A percentile compares a stretch with the other conserved stretches of the same genome.
phyloP scores from a whole-genome alignment of 2,329 filamentous ascomycete genomes.

The Aspergillus hortae region DNA sequence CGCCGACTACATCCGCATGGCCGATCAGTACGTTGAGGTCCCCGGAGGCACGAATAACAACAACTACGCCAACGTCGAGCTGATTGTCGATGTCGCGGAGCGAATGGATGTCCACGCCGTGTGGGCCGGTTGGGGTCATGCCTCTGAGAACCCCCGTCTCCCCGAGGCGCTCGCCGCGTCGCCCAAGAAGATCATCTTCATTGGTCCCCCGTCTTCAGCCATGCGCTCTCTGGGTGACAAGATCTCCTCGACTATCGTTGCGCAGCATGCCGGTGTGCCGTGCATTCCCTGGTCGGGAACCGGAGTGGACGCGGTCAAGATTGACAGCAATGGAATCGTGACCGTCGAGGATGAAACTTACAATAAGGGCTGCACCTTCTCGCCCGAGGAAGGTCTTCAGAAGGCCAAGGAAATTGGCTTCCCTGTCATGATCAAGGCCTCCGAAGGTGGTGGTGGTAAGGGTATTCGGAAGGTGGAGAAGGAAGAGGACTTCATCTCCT shows the following conservation, averaged over 20 bases:
- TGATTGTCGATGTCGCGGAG: slow-evolving; percentile 98
- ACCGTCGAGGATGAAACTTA: slow-evolving; percentile 86
- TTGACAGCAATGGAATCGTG: slow-evolving; percentile 82
- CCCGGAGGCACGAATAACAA: slow-evolving; percentile 99
- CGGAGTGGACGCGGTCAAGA: slow-evolving; percentile 74
- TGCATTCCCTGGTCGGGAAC: slow-evolving; percentile 99
- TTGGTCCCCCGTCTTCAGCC: slow-evolving; percentile 92
- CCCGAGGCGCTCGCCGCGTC: slow-evolving; percentile 94
- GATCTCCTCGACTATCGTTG: slow-evolving; percentile 98
- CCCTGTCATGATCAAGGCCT: slow-evolving; percentile 99
- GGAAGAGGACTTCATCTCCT: slow-evolving; percentile 76
- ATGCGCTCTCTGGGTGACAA: slow-evolving; percentile 99
- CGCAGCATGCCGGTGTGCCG: slow-evolving; percentile 91
- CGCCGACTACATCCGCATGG: slow-evolving; percentile 99
- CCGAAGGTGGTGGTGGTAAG: slow-evolving; percentile 97
- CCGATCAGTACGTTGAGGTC: slow-evolving; percentile 98
- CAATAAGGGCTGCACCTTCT: slow-evolving; percentile 83
- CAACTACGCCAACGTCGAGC: slow-evolving; percentile 99
- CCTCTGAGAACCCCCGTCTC: slow-evolving; percentile 96
- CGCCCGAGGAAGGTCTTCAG: slow-evolving; percentile 82
- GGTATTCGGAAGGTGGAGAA: slow-evolving; percentile 92
- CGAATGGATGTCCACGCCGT: slow-evolving; percentile 98
- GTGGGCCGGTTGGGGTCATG: slow-evolving; percentile 99
- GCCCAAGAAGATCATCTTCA: slow-evolving; percentile 98
- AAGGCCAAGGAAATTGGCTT: slow-evolving; percentile 91